These are phyloP conservation scores for Rhizopogon roseolus DNA, from an alignment of 768 basidiomycete species.

Conservation along the genomic window DNA sequence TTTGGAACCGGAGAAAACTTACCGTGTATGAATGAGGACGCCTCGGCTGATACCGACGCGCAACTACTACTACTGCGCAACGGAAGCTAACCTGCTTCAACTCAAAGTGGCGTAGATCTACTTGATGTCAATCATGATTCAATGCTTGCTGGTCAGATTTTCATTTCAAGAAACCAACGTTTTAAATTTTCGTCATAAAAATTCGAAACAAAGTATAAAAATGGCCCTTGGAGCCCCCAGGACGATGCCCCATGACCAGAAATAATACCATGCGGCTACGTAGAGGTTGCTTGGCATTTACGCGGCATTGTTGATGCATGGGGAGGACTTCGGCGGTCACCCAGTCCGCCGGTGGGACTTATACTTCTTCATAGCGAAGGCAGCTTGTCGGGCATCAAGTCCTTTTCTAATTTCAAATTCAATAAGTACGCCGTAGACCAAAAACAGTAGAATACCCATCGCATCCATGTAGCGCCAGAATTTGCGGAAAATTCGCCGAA, in stretches of 20 bases:
- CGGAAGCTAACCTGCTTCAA: no score
- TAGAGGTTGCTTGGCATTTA: background rate
- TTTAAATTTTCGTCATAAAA: no score
- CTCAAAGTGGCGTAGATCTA: no score
- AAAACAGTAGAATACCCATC: conserved; percentile 4
- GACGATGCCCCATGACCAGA: background rate
- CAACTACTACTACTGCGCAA: no score
- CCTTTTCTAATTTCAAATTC: conserved; percentile 2
- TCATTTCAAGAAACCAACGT: no score
- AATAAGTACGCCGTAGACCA: background rate
- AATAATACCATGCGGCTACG: background rate
- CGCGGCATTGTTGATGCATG: background rate
- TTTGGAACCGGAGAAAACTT: no score
- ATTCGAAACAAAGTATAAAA: conserved; percentile 1
- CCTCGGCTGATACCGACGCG: no score
- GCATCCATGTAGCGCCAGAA: conserved; percentile 10
- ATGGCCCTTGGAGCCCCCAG: background rate
- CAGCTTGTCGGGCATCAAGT: conserved; percentile 6
- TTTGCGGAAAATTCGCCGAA: conserved; percentile 13
- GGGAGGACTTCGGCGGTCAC: background rate
- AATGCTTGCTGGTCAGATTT: no score
- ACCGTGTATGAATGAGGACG: no score
- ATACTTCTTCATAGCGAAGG: conserved; percentile 11
- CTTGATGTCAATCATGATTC: no score
- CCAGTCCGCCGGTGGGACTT: conserved; percentile 9